A percentile compares a stretch with the other conserved stretches of the same genome.
phyloP scores from a whole-genome alignment of 345 rosid genomes.

The Gossypium rotundifolium region DNA sequence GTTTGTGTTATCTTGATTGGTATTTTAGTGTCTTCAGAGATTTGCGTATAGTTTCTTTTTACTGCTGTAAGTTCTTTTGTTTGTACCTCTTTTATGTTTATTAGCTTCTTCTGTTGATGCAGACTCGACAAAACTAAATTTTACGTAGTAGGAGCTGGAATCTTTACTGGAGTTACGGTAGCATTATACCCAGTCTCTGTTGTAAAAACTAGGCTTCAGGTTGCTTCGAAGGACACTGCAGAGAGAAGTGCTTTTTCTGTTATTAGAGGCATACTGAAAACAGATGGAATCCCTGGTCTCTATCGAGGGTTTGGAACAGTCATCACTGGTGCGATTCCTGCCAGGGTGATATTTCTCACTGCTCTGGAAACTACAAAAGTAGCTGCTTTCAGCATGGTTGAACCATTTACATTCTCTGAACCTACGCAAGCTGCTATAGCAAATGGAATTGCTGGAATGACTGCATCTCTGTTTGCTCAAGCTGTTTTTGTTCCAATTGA shows the following conservation, averaged over 20 bases:
- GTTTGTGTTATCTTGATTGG: not conserved
- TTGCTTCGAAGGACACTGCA: slow-evolving; percentile 72
- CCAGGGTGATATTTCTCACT: slow-evolving; percentile 81
- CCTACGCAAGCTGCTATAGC: slow-evolving; percentile 88
- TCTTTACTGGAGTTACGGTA: slow-evolving; percentile 89
- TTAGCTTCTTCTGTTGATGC: slow-evolving; percentile 23
- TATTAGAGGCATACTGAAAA: slow-evolving; percentile 54
- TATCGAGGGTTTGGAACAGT: slow-evolving; percentile 96
- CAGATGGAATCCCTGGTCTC: slow-evolving; percentile 91
- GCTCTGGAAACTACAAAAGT: slow-evolving; percentile 85
- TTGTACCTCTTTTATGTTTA: slow-evolving; percentile 8
- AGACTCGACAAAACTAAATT: slow-evolving; percentile 94
- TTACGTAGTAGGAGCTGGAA: slow-evolving; percentile 88
- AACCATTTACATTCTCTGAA: slow-evolving; percentile 58
- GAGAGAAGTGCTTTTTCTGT: slow-evolving; percentile 80
- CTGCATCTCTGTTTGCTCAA: slow-evolving; percentile 75
- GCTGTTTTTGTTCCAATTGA: slow-evolving; percentile 93
- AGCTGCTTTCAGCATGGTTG: slow-evolving; percentile 63
- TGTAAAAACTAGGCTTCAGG: slow-evolving; percentile 89
- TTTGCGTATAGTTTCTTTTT: not conserved
- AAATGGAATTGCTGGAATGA: slow-evolving; percentile 93
- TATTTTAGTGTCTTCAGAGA: not conserved
- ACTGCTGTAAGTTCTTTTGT: not conserved
- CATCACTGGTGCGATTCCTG: slow-evolving; percentile 85
- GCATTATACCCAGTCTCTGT: slow-evolving; percentile 90